A percentile compares a stretch with the other conserved stretches of the same genome.
Evolutionary conservation across 148 eudicot genomes (phyloP).

Genomic region (Spergularia marina): DNA sequence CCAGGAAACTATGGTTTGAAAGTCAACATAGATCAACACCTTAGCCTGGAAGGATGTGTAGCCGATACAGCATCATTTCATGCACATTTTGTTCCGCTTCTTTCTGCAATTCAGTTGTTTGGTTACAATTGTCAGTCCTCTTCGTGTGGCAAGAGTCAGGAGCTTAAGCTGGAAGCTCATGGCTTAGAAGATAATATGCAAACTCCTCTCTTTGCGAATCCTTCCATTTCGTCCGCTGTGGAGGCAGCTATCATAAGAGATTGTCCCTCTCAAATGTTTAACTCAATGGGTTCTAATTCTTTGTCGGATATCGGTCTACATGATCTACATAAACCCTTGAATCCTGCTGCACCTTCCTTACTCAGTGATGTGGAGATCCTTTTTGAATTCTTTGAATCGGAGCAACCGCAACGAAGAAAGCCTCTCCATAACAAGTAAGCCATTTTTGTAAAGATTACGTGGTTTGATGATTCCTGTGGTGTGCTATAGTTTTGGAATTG

Average conservation of each 20-base stretch:
- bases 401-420: slow-evolving; percentile 45
- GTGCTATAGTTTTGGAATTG: not conserved
- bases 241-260: too few relatives aligned
- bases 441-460: not conserved
- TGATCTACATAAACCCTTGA: not conserved
- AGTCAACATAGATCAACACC: slow-evolving; percentile 37
- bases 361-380: slow-evolving; percentile 36
- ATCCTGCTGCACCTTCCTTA: slow-evolving; percentile 4
- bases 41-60: slow-evolving; percentile 25
- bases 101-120: slow-evolving; percentile 59
- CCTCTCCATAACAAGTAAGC: slow-evolving; percentile 44
- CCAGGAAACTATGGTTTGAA: slow-evolving; percentile 54
- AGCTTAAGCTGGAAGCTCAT: not conserved
- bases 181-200: slow-evolving; percentile 8
- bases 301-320: not conserved
- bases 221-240: not conserved
- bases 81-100: slow-evolving; percentile 59
- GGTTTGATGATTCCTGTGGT: not conserved
- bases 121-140: slow-evolving; percentile 21
- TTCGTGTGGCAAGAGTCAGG: not conserved
- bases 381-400: slow-evolving; percentile 56
- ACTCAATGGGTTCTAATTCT: too few relatives aligned
- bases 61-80: slow-evolving; percentile 34
- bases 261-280: too few relatives aligned
- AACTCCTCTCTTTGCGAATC: slow-evolving; percentile 6